Percentiles rank a stretch among this genome's conserved stretches.
phyloP scores from a whole-genome alignment of 2,329 filamentous ascomycete species.

The Byssochlamys sp. region DNA sequence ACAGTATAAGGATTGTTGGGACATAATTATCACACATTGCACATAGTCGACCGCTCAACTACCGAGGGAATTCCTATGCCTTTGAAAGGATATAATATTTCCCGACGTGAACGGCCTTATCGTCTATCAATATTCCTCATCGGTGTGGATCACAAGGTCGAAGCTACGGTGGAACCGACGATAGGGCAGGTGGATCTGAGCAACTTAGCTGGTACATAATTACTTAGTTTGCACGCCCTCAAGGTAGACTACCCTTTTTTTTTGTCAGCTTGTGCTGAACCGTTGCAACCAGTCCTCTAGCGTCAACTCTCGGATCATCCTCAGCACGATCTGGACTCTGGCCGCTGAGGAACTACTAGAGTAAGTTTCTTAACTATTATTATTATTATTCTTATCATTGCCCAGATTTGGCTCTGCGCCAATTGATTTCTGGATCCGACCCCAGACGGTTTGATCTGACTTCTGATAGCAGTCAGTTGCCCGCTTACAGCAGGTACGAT shows the following conservation, averaged over 20 bases:
- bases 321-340: neutral
- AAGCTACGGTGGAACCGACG: neutral
- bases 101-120: neutral
- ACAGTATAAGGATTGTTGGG: neutral
- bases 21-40: too few species aligned
- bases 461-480: neutral
- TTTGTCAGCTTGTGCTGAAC: neutral
- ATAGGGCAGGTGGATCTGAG: neutral
- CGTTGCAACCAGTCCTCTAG: neutral
- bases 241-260: neutral
- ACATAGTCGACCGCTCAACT: neutral
- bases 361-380: neutral
- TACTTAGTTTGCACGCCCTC: neutral
- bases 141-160: neutral
- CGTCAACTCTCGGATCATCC: neutral
- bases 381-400: neutral
- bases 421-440: neutral
- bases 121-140: neutral
- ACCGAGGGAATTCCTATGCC: neutral
- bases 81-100: neutral
- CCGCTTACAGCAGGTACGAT: neutral
- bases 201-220: too few species aligned
- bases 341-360: neutral
- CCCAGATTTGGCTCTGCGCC: neutral
- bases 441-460: neutral